A percentile compares a stretch with the other conserved stretches of the same genome.
phyloP scores from a whole-genome alignment of 208 protist species.

The Leishmania arabica region DNA sequence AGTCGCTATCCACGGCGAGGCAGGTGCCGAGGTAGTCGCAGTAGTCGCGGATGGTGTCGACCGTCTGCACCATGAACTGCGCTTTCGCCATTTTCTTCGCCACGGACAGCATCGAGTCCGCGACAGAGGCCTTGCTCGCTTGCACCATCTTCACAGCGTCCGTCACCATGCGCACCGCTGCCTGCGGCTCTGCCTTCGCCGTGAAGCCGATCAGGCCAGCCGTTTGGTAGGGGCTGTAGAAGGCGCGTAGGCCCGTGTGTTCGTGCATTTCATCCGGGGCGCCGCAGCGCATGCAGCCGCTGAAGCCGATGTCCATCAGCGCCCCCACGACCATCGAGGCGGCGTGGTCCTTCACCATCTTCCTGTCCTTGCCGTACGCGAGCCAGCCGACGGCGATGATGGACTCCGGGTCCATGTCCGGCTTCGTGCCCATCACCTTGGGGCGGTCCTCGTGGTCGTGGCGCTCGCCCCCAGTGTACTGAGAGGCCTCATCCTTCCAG shows the following conservation, averaged over 20 bases:
- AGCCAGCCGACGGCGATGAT: slow-evolving; percentile 87
- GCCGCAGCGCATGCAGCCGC: slow-evolving; percentile 55
- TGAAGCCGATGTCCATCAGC: slow-evolving; percentile 68
- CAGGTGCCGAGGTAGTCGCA: slow-evolving; percentile 89
- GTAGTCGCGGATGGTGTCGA: slow-evolving; percentile 78
- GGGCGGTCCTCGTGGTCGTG: slow-evolving; percentile 87
- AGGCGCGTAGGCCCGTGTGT: slow-evolving; percentile 61
- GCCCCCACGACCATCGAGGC: slow-evolving; percentile 70
- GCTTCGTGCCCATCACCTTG: slow-evolving; percentile 87
- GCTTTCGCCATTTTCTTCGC: slow-evolving; percentile 74
- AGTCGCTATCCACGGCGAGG: slow-evolving; percentile 42
- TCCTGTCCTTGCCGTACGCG: slow-evolving; percentile 57
- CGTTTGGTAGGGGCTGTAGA: slow-evolving; percentile 82
- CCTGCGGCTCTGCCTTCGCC: slow-evolving; percentile 46
- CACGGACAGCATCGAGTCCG: slow-evolving; percentile 36
- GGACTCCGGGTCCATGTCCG: slow-evolving; percentile 83
- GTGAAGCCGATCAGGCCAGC: slow-evolving; percentile 87
- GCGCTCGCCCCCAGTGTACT: slow-evolving; percentile 81
- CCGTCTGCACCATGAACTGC: slow-evolving; percentile 55
- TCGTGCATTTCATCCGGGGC: slow-evolving; percentile 43
- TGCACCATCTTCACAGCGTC: slow-evolving; percentile 61
- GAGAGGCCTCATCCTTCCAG: slow-evolving; percentile 47
- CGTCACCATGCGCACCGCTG: slow-evolving; percentile 65
- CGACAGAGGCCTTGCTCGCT: slow-evolving; percentile 35
- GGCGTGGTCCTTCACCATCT: slow-evolving; percentile 66